Evolutionary conservation across 306 rosid species (phyloP).

Genomic region (Benincasa hispida): DNA sequence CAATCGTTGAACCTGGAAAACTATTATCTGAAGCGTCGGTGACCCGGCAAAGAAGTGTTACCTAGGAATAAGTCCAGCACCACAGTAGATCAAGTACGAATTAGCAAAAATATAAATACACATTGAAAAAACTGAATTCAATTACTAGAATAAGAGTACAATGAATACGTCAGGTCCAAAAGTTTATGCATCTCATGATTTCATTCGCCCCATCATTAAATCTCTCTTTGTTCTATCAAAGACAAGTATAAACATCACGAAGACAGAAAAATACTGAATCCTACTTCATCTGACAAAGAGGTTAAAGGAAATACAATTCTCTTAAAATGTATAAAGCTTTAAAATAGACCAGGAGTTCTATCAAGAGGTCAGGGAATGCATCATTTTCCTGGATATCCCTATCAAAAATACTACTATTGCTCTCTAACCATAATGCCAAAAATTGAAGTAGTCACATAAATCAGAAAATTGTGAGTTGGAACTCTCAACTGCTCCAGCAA

Average conservation of each 20-base stretch:
- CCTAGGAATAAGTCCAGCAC: constrained; percentile 20
- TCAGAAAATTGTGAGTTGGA: background rate
- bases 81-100: background rate
- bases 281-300: background rate
- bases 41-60: constrained; percentile 83
- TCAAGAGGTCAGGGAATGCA: background rate
- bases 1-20: constrained; percentile 64
- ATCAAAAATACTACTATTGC: background rate
- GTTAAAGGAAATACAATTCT: background rate
- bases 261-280: background rate
- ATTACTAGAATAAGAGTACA: background rate
- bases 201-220: background rate
- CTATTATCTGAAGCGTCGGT: constrained; percentile 42
- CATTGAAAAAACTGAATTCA: background rate
- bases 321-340: background rate
- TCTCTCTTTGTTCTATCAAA: background rate
- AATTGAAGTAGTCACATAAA: background rate
- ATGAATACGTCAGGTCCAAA: background rate
- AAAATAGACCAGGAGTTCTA: background rate
- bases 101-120: background rate
- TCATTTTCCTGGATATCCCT: background rate
- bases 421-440: background rate
- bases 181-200: background rate
- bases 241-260: background rate
- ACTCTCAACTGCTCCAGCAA: no score